phyloP scores from a whole-genome alignment of 495 filamentous ascomycete species.

The Xylaria venustula region DNA sequence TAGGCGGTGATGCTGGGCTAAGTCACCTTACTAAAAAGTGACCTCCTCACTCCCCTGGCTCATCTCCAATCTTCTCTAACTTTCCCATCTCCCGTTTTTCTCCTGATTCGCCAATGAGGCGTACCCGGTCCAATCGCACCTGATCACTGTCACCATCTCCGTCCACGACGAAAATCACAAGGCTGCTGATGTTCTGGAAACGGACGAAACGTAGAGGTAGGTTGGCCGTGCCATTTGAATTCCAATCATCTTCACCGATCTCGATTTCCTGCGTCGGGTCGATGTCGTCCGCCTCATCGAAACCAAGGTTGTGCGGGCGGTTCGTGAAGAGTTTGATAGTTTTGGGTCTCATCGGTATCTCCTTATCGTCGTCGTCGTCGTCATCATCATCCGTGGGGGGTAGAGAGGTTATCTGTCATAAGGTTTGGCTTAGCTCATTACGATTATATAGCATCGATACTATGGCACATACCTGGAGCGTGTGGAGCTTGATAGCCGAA shows the following conservation, averaged over 20 bases:
- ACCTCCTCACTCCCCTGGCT: constrained; percentile 55
- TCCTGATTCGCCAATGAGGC: constrained; percentile 87
- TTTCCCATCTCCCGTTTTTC: constrained; percentile 92
- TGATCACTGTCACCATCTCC: constrained; percentile 85
- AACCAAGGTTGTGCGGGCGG: constrained; percentile 81
- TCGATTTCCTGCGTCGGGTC: constrained; percentile 72
- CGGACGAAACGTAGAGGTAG: constrained; percentile 89
- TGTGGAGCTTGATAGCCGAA: constrained; percentile 85
- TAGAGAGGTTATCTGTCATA: constrained; percentile 73
- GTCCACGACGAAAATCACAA: constrained; percentile 87
- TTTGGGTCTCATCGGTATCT: constrained; percentile 80
- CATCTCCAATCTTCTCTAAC: constrained; percentile 90
- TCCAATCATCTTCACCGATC: constrained; percentile 78
- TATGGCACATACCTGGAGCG: constrained; percentile 54
- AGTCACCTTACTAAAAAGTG: not conserved
- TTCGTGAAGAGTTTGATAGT: constrained; percentile 84
- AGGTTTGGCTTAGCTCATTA: constrained; percentile 14
- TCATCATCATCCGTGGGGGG: constrained; percentile 50
- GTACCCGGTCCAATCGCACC: constrained; percentile 78
- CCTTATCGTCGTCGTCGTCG: constrained; percentile 55
- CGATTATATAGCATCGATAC: not conserved
- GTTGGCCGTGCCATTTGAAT: constrained; percentile 82
- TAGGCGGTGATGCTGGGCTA: not conserved
- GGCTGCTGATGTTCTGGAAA: constrained; percentile 85
- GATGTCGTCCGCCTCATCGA: constrained; percentile 91